Evolutionary conservation across 2,329 filamentous ascomycete species (phyloP), one percentile per base, ranked within the genome.

Genomic region (Diaporthe citri): DNA sequence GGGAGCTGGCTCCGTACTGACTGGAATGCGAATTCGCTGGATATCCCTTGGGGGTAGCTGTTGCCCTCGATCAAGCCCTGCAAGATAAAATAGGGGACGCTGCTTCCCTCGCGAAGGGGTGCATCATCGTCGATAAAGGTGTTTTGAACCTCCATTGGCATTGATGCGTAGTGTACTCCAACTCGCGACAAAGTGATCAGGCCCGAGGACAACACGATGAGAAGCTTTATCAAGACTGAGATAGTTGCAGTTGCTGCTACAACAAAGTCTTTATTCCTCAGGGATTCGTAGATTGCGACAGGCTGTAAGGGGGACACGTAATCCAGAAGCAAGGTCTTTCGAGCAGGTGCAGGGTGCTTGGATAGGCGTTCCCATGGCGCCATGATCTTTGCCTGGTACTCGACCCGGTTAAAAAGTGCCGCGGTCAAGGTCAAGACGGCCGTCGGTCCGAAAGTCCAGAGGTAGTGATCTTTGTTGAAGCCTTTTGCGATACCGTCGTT

Each of bases 341-440:
- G 79, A 17, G 80, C 79, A 36, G 79, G 76, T 8, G 78, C 76
- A 13, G 83, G 78, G 2, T 77, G 80, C 25, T 80, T 79, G 8
- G 80, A 77, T 76, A 86, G 78, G 2, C 81, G 82, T 4, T 82
- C 75, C 85, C 85, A 86, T 1, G 85, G 85, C 46, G 84, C 84
- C 1, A 80, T 78, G 13, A 79, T 77, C 55, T 83, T 83, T n/a
- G 82, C 79, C 74, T 86, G 85, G 71, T 82, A 84, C 64, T 86
- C 85, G 13, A 84, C 83, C 22, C 84, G 80, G 13, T 77, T 77
- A 83, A 84, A 86, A 12, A 81, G 48, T 17, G 79, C 81, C 6
- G 82, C 81, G 22, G 83, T 76, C 0, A 83, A 69, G 5, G 80
- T 80, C 60, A 85, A 78, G 17, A 85, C 73, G 13, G 82, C 79